These are phyloP conservation scores for Penicillium coprophilum DNA, from an alignment of 495 filamentous ascomycete species.

Conservation along the genomic window DNA sequence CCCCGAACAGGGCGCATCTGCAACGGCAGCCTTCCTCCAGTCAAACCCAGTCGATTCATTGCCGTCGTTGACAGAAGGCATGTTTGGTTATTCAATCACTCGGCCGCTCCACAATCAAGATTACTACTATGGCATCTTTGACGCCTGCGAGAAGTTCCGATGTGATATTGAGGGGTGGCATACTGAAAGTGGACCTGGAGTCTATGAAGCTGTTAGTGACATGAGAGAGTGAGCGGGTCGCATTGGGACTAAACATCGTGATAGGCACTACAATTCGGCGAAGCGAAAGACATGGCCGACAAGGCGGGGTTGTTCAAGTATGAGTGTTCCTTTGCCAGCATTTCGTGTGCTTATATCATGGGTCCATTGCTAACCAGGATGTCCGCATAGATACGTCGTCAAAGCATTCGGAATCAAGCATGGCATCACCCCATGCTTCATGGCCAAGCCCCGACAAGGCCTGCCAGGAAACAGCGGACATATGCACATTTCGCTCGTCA, in stretches of 20 bases:
- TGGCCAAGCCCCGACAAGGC: constrained; percentile 94
- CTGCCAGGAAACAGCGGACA: constrained; percentile 93
- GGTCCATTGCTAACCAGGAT: background rate
- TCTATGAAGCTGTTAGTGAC: constrained; percentile 79
- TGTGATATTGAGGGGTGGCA: constrained; percentile 96
- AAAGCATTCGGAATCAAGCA: constrained; percentile 81
- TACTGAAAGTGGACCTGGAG: constrained; percentile 92
- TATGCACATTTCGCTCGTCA: constrained; percentile 83
- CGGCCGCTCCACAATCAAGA: constrained; percentile 88
- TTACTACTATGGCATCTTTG: constrained; percentile 89
- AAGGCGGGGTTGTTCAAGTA: constrained; percentile 90
- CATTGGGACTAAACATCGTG: constrained; percentile 8
- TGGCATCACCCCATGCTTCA: constrained; percentile 95
- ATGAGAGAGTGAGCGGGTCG: constrained; percentile 1
- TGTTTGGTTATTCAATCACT: constrained; percentile 98
- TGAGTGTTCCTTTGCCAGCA: constrained; percentile 14
- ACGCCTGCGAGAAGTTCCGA: constrained; percentile 76
- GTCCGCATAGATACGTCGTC: constrained; percentile 65
- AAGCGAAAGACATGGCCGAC: constrained; percentile 85
- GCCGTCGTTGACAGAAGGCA: constrained; percentile 84
- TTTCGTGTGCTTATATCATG: background rate
- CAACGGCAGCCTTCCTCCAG: constrained; percentile 70
- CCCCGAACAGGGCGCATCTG: constrained; percentile 61
- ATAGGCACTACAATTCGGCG: constrained; percentile 78
- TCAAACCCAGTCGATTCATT: constrained; percentile 69